phyloP scores from a whole-genome alignment of 164 flowering plant species.

The Tinospora cordifolia region DNA sequence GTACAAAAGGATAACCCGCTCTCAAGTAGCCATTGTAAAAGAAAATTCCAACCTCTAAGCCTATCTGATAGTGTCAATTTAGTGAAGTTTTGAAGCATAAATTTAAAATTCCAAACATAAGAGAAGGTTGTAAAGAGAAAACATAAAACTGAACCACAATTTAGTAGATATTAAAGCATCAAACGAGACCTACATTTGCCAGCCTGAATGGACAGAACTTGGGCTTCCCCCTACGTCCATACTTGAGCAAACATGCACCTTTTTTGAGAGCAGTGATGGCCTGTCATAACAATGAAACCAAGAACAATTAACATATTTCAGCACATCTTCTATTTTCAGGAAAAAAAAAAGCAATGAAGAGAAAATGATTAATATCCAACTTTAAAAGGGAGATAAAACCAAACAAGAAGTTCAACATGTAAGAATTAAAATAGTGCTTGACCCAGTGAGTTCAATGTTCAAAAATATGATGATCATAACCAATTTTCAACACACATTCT shows the following conservation, averaged over 20 bases:
- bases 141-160: neutral
- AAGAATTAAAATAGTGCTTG: neutral
- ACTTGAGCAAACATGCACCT: constrained; percentile 85
- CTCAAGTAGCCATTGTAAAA: too few species aligned
- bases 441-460: too few species aligned
- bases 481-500: neutral
- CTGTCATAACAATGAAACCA: constrained; percentile 32
- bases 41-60: too few species aligned
- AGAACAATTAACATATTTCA: constrained; percentile 11
- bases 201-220: constrained; percentile 92
- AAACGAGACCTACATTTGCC: constrained; percentile 62
- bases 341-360: neutral
- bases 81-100: neutral
- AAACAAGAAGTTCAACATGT: neutral
- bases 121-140: neutral
- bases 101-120: neutral
- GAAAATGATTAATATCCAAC: neutral
- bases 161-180: neutral
- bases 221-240: constrained; percentile 96
- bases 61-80: too few species aligned
- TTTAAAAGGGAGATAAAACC: too few species aligned
- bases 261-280: constrained; percentile 93
- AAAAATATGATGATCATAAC: too few species aligned
- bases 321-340: neutral
- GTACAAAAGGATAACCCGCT: too few species aligned